Evolutionary conservation across 1,284 basidiomycete species (phyloP), one percentile per base, ranked within the genome.

Genomic region (Prillingera fragicola): DNA sequence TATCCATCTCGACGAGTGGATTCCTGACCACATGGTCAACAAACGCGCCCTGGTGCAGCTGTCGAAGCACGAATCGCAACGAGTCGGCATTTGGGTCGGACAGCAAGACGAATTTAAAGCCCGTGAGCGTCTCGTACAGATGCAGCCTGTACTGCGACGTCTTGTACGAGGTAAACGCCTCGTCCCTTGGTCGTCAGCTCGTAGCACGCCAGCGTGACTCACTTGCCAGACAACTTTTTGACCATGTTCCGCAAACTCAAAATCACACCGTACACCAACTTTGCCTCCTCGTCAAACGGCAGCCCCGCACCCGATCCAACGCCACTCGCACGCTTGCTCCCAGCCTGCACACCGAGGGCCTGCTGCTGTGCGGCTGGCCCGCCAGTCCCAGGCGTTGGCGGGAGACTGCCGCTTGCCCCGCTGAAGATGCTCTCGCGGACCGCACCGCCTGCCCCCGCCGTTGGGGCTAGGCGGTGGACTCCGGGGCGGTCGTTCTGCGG

Each of bases 201-300:
- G 5, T 17, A 10, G 4, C 21, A 6, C 33, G 13, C 17, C 10
- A 6, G 33, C 33, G 8, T 18, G 4, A 71, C 74, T 61, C 61
- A 88, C 88, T 81, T 79, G 58, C 84, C 84, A 15, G 88, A 86
- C 12, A 99, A 70, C 72, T 95, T 97, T 74, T 85, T 92, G 63
- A 92, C 78, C 88, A 98, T 92, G 69, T 91, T 94, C 43, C 90
- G 75, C 54, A 98, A 69, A 7, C 89, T 94, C 42, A 96, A 76
- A 15, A 98, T 79, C 33, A 98, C 87, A 48, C 95, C 95, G 65
- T 97, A 98, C 0, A 98, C 91, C 42, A 98, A 79, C 70, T 99
- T 99, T 2, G 87, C 84, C 70, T 99, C 92, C 71, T 99, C 94
- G 63, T 98, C 92, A 56, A 99, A 96, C 5, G 92, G 78, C 19